Evolutionary conservation across 2,329 filamentous ascomycete species (phyloP).

Genomic region (Alternaria hordeiaustralica): DNA sequence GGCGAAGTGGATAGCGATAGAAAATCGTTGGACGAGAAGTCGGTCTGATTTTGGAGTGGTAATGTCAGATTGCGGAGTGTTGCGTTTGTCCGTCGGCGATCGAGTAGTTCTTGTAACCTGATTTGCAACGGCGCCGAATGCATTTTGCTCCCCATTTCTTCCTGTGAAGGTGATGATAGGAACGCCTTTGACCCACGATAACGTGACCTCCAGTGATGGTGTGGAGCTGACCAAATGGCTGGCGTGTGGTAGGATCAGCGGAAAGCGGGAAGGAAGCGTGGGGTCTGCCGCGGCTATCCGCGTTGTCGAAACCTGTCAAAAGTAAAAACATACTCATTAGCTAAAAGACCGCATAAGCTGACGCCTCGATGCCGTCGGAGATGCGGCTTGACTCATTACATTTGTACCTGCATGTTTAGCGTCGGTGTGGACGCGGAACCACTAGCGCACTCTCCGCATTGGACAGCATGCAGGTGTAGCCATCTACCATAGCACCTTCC

Average conservation of each 20-base stretch:
- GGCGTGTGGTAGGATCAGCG: not conserved
- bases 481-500: not conserved
- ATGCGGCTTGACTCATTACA: constrained; percentile 10
- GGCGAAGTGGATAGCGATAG: constrained; percentile 62
- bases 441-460: constrained; percentile 3
- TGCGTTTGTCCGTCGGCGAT: constrained; percentile 47
- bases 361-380: constrained; percentile 1
- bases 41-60: constrained; percentile 48
- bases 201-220: not conserved
- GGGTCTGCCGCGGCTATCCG: constrained; percentile 9
- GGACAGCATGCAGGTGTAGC: not conserved
- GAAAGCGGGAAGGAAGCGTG: constrained; percentile 1
- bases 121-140: constrained; percentile 24
- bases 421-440: not conserved
- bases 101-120: constrained; percentile 41
- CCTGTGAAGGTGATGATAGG: not conserved
- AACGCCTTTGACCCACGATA: not conserved
- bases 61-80: constrained; percentile 43
- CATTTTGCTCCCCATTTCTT: constrained; percentile 15
- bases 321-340: constrained; percentile 3
- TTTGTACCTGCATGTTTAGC: constrained; percentile 12
- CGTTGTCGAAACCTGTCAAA: not conserved
- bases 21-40: constrained; percentile 73
- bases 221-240: not conserved
- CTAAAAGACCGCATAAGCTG: constrained; percentile 4